Conservation (phyloP, 2,329 filamentous ascomycete species). For the Cladobotryum mycophilum region DNA sequence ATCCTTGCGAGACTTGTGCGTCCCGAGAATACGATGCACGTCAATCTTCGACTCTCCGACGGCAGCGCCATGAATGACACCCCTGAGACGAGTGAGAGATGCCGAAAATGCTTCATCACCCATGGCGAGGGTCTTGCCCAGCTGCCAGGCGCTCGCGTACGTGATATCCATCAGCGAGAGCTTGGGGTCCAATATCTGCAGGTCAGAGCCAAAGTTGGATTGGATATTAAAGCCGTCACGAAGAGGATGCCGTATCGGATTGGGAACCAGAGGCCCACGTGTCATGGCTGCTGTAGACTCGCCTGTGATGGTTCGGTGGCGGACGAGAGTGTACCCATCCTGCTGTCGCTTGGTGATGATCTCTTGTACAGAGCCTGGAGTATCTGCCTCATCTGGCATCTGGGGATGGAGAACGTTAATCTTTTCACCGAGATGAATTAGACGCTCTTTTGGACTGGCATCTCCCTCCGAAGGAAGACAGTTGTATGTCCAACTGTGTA, state of each 20-base stretch:
- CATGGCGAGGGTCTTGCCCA: conserved; percentile 33
- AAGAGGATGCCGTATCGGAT: conserved; percentile 6
- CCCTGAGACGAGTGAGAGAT: conserved; percentile 16
- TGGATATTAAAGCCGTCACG: not conserved
- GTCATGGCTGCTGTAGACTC: conserved; percentile 32
- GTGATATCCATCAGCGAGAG: conserved; percentile 36
- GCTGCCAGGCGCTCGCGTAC: conserved; percentile 36
- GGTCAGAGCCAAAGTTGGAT: conserved; percentile 27
- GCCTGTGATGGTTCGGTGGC: conserved; percentile 31
- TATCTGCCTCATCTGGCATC: too few species aligned
- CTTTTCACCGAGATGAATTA: too few species aligned
- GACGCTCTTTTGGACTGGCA: too few species aligned
- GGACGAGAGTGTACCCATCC: conserved; percentile 30
- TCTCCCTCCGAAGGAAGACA: conserved; percentile 21
- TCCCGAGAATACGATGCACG: not conserved
- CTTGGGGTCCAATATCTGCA: conserved; percentile 32
- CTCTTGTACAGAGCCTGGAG: too few species aligned
- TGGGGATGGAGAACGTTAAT: too few species aligned
- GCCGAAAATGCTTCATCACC: conserved; percentile 25
- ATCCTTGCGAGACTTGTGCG: not conserved
- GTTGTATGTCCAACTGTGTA: conserved; percentile 35
- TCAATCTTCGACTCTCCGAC: not conserved
- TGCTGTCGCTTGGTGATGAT: not conserved
- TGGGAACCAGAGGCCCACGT: conserved; percentile 32
- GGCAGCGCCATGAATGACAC: not conserved